Conservation (phyloP, 805 yeast genomes). For the Saturnispora bothae region DNA sequence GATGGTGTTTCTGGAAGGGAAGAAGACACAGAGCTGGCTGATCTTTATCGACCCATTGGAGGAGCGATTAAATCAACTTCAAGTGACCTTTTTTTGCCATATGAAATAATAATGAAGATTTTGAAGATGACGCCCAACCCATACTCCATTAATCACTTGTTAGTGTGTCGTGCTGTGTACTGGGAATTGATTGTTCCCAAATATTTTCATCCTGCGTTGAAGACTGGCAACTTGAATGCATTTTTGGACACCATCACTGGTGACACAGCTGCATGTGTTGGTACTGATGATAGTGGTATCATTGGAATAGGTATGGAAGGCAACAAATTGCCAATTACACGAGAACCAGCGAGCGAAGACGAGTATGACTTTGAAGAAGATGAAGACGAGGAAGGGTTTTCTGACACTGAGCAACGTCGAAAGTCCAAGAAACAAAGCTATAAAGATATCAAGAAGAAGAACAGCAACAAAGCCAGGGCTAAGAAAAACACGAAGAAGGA, state of each 20-base stretch:
- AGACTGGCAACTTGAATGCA: constrained; percentile 53
- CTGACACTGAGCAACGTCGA: background rate
- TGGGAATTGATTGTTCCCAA: constrained; percentile 49
- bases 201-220: constrained; percentile 53
- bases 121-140: constrained; percentile 25
- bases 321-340: background rate
- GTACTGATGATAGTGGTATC: constrained; percentile 6
- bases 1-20: constrained; percentile 12
- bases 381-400: background rate
- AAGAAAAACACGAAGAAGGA: background rate
- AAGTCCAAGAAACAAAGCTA: constrained; percentile 5
- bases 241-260: constrained; percentile 47
- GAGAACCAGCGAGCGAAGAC: background rate
- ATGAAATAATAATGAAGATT: constrained; percentile 37
- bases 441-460: constrained; percentile 7
- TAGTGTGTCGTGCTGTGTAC: constrained; percentile 56
- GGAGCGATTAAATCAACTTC: background rate
- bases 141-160: constrained; percentile 38
- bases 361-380: background rate
- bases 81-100: constrained; percentile 29
- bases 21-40: background rate
- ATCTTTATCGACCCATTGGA: constrained; percentile 10
- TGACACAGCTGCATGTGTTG: constrained; percentile 13
- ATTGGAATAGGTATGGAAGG: constrained; percentile 9
- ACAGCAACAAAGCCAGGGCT: background rate